Base-by-base conservation (phyloP, 1,139 yeast genomes). In the Scheffersomyces parashehatae region DNA sequence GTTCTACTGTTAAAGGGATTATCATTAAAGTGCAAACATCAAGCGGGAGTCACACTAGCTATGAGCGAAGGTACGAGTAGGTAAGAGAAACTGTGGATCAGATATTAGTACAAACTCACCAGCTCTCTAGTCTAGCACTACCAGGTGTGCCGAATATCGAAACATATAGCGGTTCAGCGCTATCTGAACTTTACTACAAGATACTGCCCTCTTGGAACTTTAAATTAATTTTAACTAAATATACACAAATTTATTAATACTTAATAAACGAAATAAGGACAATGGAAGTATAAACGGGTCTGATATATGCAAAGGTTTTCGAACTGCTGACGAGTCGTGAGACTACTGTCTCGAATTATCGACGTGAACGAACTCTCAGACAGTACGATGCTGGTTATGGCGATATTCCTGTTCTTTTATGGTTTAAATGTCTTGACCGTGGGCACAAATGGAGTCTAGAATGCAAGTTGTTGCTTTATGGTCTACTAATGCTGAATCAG, bases 81-180 rank as follows among this genome's bases (percentile, higher is more conserved):
- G 7, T 41, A 54, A 68, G 14, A 56, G 67, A 5, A 63, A 61
- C 50, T 49, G 15, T 13, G 4, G 12, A 4, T 28, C 26, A 32
- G 9, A 12, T 36, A 10, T 3, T 29, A 2, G 6, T 38, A 4
- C 12, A 3, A 6, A 7, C 7, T 20, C 26, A 5, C 7, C 8
- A 20, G 8, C 26, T 20, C 20, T 20, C 26, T 20, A 6, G 26
- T 20, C 7, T 3, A 20, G 26, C 26, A 6, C 8, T 20, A 20
- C 26, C 26, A 20, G 26, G 3, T 20, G 26, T 20, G 8, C 7
- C 7, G 8, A 20, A 20, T 20, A 6, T 20, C 26, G 26, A 6
- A 16, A 16, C 20, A 16, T 20, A 20, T 6, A 20, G 26, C 26
- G 26, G 26, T 20, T 16, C 26, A 20, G 7, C 8, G 26, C 7